Conservation (phyloP, 805 yeast species). For the Sugiyamaella lignohabitans region DNA sequence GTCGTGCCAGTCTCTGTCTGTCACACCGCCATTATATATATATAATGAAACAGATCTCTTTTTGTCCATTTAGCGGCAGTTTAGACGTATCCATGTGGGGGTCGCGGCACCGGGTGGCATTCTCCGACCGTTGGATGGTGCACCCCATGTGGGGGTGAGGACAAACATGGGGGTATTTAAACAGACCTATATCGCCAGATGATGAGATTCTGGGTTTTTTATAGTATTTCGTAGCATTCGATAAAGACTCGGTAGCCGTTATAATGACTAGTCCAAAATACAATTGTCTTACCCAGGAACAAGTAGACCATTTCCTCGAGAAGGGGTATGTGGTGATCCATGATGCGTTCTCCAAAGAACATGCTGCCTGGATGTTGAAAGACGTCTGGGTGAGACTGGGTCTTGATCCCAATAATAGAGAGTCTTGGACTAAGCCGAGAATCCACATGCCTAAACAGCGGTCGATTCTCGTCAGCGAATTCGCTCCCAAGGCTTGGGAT, state of each 20-base stretch:
- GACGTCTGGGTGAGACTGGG: constrained; percentile 13
- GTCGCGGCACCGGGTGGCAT: no score
- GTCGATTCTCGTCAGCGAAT: constrained; percentile 5
- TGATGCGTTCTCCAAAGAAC: constrained; percentile 7
- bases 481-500: constrained; percentile 13
- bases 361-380: constrained; percentile 11
- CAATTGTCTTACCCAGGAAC: constrained; percentile 2
- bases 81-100: no score
- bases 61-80: no score
- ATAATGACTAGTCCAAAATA: not conserved
- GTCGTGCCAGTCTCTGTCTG: no score
- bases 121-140: not conserved
- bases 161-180: not conserved
- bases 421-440: constrained; percentile 3
- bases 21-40: no score
- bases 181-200: no score
- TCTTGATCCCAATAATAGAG: constrained; percentile 8
- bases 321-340: constrained; percentile 7
- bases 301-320: constrained; percentile 7
- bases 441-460: constrained; percentile 12
- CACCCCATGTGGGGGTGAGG: not conserved
- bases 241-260: no score
- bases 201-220: no score
- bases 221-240: not conserved
- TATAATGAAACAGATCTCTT: no score